Conservation (phyloP, 352 stramenopile species). For the Phytophthora sansomeana region DNA sequence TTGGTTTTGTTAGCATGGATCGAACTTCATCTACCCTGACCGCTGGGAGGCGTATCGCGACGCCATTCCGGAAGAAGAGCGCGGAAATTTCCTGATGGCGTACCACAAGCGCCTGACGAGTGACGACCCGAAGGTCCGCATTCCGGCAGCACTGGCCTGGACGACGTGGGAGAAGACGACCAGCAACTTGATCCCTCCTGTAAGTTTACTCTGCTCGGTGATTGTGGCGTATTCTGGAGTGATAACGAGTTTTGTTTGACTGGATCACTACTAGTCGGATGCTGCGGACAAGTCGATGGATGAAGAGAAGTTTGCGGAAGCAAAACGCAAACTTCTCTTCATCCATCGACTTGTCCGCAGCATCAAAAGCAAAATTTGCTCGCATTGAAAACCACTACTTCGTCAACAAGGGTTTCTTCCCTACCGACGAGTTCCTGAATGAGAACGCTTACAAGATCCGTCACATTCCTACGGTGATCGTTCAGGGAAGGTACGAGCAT, state of each 20-base stretch:
- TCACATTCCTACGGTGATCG: constrained; percentile 93
- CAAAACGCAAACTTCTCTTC: no score
- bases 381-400: constrained; percentile 96
- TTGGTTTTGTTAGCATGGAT: constrained; percentile 51
- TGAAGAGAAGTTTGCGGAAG: constrained; percentile 86
- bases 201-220: constrained; percentile 28
- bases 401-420: constrained; percentile 92
- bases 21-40: constrained; percentile 92
- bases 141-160: constrained; percentile 90
- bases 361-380: no score
- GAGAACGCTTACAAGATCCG: constrained; percentile 92
- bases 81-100: constrained; percentile 81
- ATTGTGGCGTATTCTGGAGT: neutral
- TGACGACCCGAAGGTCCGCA: constrained; percentile 83
- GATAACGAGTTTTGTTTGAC: constrained; percentile 1
- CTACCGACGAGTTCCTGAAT: constrained; percentile 86
- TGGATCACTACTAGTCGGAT: constrained; percentile 42
- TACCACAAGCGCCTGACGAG: constrained; percentile 91
- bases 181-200: constrained; percentile 81
- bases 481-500: constrained; percentile 79
- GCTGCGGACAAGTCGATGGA: constrained; percentile 81
- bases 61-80: constrained; percentile 88
- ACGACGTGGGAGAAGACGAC: constrained; percentile 92
- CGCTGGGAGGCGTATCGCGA: constrained; percentile 91
- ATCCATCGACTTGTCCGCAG: no score